phyloP scores from a whole-genome alignment of 129 eudicot genomes.

The Calendula officinalis region DNA sequence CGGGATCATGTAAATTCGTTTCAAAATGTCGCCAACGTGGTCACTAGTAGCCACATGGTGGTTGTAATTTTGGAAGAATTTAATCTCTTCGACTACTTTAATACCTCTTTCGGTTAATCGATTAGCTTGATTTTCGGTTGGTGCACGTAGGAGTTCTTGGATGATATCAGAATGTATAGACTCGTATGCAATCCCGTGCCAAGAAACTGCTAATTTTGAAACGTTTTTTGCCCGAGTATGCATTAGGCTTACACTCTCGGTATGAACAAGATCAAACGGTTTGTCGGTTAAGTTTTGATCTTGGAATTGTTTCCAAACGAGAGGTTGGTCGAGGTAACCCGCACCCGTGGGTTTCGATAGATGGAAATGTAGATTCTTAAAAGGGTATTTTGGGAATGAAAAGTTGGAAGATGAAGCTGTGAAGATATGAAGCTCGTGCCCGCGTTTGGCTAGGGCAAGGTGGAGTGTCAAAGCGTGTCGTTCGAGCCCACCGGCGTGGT shows the following conservation, averaged over 20 bases:
- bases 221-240: constrained; percentile 48
- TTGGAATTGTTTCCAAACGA: constrained; percentile 57
- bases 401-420: constrained; percentile 49
- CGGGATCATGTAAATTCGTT: constrained; percentile 72
- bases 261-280: constrained; percentile 66
- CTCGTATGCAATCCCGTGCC: constrained; percentile 87
- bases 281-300: constrained; percentile 41
- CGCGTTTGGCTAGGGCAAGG: constrained; percentile 60
- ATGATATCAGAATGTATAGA: constrained; percentile 71
- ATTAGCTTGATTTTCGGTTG: constrained; percentile 28
- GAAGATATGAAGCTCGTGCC: constrained; percentile 74
- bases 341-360: constrained; percentile 54
- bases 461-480: constrained; percentile 72
- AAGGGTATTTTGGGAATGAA: constrained; percentile 45
- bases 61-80: constrained; percentile 52
- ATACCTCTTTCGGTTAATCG: constrained; percentile 33
- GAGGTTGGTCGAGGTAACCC: constrained; percentile 62
- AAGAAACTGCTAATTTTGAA: constrained; percentile 55
- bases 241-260: constrained; percentile 69
- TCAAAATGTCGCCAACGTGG: constrained; percentile 63
- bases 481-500: constrained; percentile 71
- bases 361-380: constrained; percentile 46
- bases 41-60: constrained; percentile 87
- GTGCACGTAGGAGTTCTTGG: constrained; percentile 53
- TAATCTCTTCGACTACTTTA: constrained; percentile 60